phyloP scores from a whole-genome alignment of 2,329 filamentous ascomycete species.

The Leptographium radiaticola region DNA sequence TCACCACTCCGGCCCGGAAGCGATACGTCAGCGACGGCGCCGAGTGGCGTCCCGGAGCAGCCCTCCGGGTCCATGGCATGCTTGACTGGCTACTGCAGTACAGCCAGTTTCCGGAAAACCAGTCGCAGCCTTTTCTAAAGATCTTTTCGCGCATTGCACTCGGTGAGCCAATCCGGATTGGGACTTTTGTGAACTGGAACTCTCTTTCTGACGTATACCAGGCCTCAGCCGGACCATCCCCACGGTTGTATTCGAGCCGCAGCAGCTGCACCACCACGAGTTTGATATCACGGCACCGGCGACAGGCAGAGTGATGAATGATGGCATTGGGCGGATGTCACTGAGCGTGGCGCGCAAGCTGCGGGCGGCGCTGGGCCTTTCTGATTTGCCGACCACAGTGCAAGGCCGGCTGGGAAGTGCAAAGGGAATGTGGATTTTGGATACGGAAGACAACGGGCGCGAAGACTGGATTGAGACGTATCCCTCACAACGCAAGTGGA shows the following conservation, averaged over 20 bases:
- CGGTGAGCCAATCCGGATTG: conserved; percentile 23
- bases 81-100: conserved; percentile 38
- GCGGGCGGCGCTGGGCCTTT: conserved; percentile 33
- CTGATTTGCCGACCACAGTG: conserved; percentile 46
- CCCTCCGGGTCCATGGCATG: conserved; percentile 21
- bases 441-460: conserved; percentile 31
- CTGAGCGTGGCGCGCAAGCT: conserved; percentile 41
- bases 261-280: conserved; percentile 29
- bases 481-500: conserved; percentile 57
- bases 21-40: conserved; percentile 11
- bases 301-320: conserved; percentile 42
- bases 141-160: conserved; percentile 44
- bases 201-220: conserved; percentile 12
- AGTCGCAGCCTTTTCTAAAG: conserved; percentile 35
- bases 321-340: conserved; percentile 56
- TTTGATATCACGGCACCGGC: conserved; percentile 24
- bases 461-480: conserved; percentile 53
- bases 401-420: conserved; percentile 60
- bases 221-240: conserved; percentile 38
- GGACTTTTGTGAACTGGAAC: too few relatives aligned
- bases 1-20: conserved; percentile 11
- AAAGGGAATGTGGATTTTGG: conserved; percentile 64
- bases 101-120: conserved; percentile 24
- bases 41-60: neutral
- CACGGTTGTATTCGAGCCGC: conserved; percentile 28